These are phyloP conservation scores for Blastosporella zonata DNA, from an alignment of 1,284 basidiomycete genomes.

Conservation along the genomic window DNA sequence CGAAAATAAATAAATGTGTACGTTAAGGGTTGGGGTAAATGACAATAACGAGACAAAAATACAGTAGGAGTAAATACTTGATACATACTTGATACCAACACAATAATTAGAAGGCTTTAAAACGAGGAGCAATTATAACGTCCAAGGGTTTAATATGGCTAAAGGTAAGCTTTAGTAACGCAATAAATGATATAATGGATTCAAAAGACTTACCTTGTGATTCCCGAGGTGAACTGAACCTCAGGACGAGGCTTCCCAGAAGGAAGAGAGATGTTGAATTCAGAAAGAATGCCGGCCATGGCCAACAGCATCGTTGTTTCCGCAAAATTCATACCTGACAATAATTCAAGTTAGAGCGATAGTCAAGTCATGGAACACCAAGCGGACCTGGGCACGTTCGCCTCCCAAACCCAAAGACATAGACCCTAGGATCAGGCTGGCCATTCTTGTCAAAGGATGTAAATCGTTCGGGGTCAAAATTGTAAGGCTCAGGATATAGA, in stretches of 20 bases:
- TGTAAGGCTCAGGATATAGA: slow-evolving; percentile 39
- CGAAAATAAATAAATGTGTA: too few species aligned
- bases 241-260: slow-evolving; percentile 14
- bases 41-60: too few species aligned
- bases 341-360: neutral
- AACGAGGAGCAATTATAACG: slow-evolving; percentile 21
- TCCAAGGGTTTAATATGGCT: slow-evolving; percentile 30
- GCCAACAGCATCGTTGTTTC: slow-evolving; percentile 37
- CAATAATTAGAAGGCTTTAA: neutral
- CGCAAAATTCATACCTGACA: slow-evolving; percentile 38
- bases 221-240: slow-evolving; percentile 38
- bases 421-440: slow-evolving; percentile 31
- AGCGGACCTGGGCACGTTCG: slow-evolving; percentile 38
- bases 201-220: slow-evolving; percentile 34
- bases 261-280: slow-evolving; percentile 33
- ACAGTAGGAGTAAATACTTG: neutral
- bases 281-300: slow-evolving; percentile 36
- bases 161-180: neutral
- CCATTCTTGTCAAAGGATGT: slow-evolving; percentile 8
- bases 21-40: too few species aligned
- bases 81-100: neutral
- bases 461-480: slow-evolving; percentile 46
- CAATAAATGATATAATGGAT: neutral
- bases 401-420: slow-evolving; percentile 45
- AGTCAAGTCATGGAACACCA: neutral